A percentile compares a stretch with the other conserved stretches of the same genome.
Evolutionary conservation across 352 stramenopile species (phyloP).

Genomic region (Pythium aristosporum): DNA sequence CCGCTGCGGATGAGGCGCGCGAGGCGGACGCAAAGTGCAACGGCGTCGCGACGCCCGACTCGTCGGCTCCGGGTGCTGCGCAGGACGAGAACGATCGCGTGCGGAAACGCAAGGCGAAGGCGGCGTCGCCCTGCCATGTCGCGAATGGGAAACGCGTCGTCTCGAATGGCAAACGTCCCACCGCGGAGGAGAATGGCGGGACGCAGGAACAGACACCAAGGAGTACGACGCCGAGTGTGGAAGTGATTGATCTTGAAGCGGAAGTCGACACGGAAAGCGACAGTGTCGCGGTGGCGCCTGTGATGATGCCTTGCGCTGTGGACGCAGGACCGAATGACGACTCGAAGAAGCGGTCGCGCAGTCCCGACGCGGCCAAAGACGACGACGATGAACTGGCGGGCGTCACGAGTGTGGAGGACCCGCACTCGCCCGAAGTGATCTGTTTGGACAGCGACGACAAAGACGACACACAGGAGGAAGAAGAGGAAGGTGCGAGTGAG

Average conservation of each 20-base stretch:
- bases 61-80: not conserved
- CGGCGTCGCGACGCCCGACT: not conserved
- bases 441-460: conserved; percentile 20
- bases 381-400: conserved; percentile 11
- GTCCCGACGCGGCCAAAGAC: not conserved
- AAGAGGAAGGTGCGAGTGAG: conserved; percentile 9
- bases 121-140: too few species aligned
- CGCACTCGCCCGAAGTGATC: conserved; percentile 23
- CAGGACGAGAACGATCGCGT: not conserved
- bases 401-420: conserved; percentile 18
- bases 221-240: not conserved
- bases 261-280: conserved; percentile 12
- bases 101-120: not conserved
- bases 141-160: not conserved
- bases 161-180: not conserved
- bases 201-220: not conserved
- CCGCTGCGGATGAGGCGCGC: not conserved
- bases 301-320: not conserved
- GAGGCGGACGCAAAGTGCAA: not conserved
- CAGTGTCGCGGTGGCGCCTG: conserved; percentile 8
- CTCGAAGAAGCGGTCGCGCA: not conserved
- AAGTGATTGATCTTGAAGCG: not conserved
- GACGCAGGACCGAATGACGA: not conserved
- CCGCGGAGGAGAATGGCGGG: too few species aligned
- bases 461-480: conserved; percentile 7